Base-by-base conservation (phyloP, 371 early-diverging fungal genomes). In the Circinella minor region DNA sequence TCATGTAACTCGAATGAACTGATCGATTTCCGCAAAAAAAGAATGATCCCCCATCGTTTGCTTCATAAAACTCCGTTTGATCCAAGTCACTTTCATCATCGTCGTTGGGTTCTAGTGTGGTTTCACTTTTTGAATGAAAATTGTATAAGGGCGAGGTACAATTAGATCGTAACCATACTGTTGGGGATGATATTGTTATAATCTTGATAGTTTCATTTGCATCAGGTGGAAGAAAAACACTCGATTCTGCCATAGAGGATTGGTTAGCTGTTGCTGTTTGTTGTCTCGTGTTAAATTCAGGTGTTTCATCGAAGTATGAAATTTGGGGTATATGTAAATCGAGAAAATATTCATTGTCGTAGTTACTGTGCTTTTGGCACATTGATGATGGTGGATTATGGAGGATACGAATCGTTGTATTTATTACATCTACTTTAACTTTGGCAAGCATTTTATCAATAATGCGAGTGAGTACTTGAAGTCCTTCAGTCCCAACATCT, bases 381-480 rank as follows among this genome's bases (percentile, higher is more conserved):
- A 27, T 15, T 39, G 37, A 63, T 71, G 17, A 27, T 78, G 67
- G 71, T 36, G 91, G 90, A 69, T 78, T 74, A 66, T 88, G 89
- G 38, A 72, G 73, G 59, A 92, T 73, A 46, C 89, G 81, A 51
- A 91, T 71, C 27, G 74, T 67, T 1, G 88, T 89, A 67, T 89
- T 82, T 10, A 78, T 72, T 55, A 87, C 76, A 14, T 85, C 84
- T 14, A 91, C 76, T 60, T 87, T 87, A 55, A 91, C 80, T 66
- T 82, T 81, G 6, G 91, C 89, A 57, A 91, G 73, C 76, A 93
- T 87, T 64, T 86, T 89, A 72, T 93, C 93, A 64, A 93, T 92
- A 7, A 91, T 70, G 43, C 83, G 80, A 4, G 92, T 88, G 9
- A 93, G 69, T 20, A 90, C 86, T 68, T 90, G 90, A 10, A 91